These are phyloP conservation scores for Prunus salicina DNA, from an alignment of 306 rosid species.

Conservation along the genomic window DNA sequence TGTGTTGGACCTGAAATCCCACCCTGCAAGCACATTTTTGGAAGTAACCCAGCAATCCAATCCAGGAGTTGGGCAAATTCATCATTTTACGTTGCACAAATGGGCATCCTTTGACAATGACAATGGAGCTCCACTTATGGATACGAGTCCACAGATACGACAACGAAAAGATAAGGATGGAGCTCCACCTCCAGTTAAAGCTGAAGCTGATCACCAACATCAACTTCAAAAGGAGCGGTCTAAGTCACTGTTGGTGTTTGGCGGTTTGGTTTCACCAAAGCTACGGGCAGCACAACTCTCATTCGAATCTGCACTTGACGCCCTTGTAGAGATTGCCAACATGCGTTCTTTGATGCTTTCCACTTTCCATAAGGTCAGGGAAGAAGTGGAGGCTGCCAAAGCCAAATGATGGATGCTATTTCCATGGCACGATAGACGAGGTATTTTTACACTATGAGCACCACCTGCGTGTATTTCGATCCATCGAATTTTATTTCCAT, in stretches of 20 bases:
- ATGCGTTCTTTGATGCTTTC: constrained; percentile 50
- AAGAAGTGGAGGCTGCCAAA: constrained; percentile 43
- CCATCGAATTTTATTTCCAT: neutral
- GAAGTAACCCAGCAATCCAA: constrained; percentile 33
- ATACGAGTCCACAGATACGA: constrained; percentile 37
- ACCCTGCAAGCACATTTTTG: constrained; percentile 63
- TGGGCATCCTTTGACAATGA: constrained; percentile 56
- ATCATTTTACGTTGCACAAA: constrained; percentile 51
- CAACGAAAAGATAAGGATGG: constrained; percentile 29
- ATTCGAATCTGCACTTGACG: constrained; percentile 88
- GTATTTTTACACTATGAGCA: constrained; percentile 74
- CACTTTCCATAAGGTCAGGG: constrained; percentile 49
- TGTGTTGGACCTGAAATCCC: constrained; percentile 64
- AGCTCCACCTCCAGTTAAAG: constrained; percentile 33
- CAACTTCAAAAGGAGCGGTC: constrained; percentile 66
- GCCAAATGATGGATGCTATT: constrained; percentile 44
- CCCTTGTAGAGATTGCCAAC: constrained; percentile 72
- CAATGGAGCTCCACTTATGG: neutral
- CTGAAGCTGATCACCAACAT: constrained; percentile 24
- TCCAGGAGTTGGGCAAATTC: constrained; percentile 39
- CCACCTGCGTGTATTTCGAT: constrained; percentile 3
- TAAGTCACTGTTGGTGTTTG: constrained; percentile 65
- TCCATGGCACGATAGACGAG: constrained; percentile 75
- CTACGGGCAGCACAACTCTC: constrained; percentile 81
- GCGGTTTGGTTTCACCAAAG: constrained; percentile 83